phyloP scores from a whole-genome alignment of 768 basidiomycete species.

The Tricholoma matsutake region DNA sequence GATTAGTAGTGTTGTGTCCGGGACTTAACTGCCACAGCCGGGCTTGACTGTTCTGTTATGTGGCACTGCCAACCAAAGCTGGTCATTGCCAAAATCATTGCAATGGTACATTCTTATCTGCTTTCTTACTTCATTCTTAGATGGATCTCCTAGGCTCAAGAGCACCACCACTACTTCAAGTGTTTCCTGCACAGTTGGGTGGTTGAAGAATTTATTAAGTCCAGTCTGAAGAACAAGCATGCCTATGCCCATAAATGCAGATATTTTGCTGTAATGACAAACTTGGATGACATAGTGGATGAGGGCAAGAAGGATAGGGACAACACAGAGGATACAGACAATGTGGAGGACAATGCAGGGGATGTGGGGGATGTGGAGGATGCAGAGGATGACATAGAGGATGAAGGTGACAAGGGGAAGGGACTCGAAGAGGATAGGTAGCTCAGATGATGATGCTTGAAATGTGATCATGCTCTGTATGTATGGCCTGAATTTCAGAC shows the following conservation, averaged over 20 bases:
- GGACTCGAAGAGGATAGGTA: no score
- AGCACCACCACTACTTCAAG: background rate
- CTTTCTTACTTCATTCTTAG: background rate
- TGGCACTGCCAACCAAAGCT: background rate
- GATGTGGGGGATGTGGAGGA: no score
- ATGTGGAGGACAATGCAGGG: background rate
- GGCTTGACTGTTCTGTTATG: background rate
- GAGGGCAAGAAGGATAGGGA: background rate
- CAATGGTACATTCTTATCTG: background rate
- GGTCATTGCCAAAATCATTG: slow-evolving; percentile 1
- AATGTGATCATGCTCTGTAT: background rate
- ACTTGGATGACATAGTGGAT: background rate
- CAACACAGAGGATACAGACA: background rate
- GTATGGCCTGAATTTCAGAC: background rate
- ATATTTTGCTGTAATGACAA: background rate
- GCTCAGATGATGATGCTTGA: background rate
- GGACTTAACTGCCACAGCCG: background rate
- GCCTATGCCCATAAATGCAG: background rate
- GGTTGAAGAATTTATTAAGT: background rate
- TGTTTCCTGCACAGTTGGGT: background rate
- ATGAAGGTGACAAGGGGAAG: background rate
- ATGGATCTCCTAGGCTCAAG: background rate
- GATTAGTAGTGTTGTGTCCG: background rate
- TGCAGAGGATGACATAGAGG: background rate
- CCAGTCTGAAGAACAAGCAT: slow-evolving; percentile 1